Conservation (phyloP, 768 basidiomycete species). For the Mrakia frigida region DNA sequence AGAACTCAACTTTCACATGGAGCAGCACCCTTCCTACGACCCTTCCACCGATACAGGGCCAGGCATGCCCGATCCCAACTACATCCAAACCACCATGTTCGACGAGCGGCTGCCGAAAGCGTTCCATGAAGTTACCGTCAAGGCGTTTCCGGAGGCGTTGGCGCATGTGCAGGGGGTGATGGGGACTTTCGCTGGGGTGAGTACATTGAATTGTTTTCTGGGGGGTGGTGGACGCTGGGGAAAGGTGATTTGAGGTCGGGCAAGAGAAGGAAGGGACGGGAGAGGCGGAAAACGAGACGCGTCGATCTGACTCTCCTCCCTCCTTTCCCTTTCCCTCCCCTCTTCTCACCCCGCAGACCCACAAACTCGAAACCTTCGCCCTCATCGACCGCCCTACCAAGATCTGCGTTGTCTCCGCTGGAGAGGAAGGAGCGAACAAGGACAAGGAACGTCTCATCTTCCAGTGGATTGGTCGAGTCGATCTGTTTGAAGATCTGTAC, state of each 20-base stretch:
- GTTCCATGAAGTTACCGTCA: conserved; percentile 10
- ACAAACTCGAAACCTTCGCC: conserved; percentile 10
- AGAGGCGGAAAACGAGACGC: background rate
- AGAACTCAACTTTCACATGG: conserved; percentile 14
- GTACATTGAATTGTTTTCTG: background rate
- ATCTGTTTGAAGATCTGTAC: conserved; percentile 10
- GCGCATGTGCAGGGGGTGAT: background rate
- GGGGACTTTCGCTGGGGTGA: conserved; percentile 7
- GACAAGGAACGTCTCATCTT: conserved; percentile 17
- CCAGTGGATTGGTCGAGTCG: conserved; percentile 6
- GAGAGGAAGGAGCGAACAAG: conserved; percentile 13
- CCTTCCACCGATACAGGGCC: background rate
- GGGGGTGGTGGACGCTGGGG: too few relatives aligned
- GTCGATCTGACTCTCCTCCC: background rate
- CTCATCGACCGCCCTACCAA: conserved; percentile 10
- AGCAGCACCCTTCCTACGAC: conserved; percentile 2
- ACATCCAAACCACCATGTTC: conserved; percentile 14
- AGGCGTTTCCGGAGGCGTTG: conserved; percentile 6
- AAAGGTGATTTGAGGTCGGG: too few relatives aligned
- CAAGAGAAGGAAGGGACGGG: background rate
- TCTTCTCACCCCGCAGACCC: background rate
- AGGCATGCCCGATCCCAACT: conserved; percentile 13
- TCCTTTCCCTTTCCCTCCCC: background rate
- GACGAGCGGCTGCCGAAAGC: conserved; percentile 9
- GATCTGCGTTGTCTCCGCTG: conserved; percentile 7